phyloP scores from a whole-genome alignment of 1,139 yeast genomes.

The Yamadazyma kanchanaburiensis region DNA sequence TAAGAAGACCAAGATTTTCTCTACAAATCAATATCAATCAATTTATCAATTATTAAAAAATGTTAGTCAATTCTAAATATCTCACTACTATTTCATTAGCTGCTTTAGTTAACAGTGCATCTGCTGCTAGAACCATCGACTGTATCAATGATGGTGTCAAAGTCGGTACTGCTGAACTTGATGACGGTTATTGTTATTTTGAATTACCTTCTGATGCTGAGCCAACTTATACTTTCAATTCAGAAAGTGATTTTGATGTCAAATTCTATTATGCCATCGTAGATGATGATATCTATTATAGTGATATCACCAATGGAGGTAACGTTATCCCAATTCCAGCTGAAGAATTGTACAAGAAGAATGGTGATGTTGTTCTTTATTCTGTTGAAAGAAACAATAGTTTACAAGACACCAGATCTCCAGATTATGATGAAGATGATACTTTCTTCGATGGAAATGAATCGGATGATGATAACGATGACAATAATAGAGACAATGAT shows the following conservation, averaged over 20 bases:
- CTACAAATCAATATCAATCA: no score
- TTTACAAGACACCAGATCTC: constrained; percentile 1
- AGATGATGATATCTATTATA: constrained; percentile 5
- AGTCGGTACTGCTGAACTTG: constrained; percentile 4
- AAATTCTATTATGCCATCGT: constrained; percentile 8
- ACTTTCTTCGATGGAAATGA: constrained; percentile 7
- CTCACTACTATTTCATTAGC: constrained; percentile 7
- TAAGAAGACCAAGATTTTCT: no score
- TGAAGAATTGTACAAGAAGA: constrained; percentile 3
- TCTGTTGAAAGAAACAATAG: constrained; percentile 7
- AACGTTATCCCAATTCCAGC: constrained; percentile 9
- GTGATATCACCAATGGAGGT: constrained; percentile 6
- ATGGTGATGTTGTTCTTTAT: constrained; percentile 7
- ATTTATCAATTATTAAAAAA: no score
- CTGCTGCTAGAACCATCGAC: constrained; percentile 3
- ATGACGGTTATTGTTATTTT: constrained; percentile 7
- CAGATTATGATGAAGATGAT: constrained; percentile 6
- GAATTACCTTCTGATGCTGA: constrained; percentile 6
- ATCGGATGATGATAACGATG: constrained; percentile 4
- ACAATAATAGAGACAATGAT: not conserved
- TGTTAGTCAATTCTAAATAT: no score
- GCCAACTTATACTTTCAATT: constrained; percentile 3
- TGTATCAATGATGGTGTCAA: constrained; percentile 8
- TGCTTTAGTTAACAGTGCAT: constrained; percentile 4
- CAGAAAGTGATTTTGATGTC: constrained; percentile 3